phyloP scores from a whole-genome alignment of 768 basidiomycete species.

The Mycena olivaceomarginata region DNA sequence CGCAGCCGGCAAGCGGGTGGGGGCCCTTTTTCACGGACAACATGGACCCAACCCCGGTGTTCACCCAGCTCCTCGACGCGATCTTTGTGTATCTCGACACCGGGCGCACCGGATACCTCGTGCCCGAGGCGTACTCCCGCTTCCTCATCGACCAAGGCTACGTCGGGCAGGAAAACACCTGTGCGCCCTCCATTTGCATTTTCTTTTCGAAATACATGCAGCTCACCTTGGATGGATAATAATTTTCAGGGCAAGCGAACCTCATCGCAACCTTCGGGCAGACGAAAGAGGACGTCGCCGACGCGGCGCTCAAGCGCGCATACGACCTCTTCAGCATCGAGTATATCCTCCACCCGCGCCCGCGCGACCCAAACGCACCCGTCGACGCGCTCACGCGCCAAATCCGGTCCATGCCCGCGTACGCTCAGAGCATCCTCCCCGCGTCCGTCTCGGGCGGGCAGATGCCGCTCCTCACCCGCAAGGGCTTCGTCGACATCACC shows the following conservation, averaged over 20 bases:
- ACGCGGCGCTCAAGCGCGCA: slow-evolving; percentile 33
- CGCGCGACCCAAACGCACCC: background rate
- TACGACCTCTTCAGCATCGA: slow-evolving; percentile 45
- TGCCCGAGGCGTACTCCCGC: slow-evolving; percentile 39
- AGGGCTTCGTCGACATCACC: slow-evolving; percentile 37
- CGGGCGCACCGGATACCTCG: slow-evolving; percentile 31
- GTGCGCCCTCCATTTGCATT: background rate
- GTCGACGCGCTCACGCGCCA: no score
- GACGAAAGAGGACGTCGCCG: slow-evolving; percentile 35
- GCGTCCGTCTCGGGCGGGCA: slow-evolving; percentile 49
- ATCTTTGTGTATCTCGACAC: slow-evolving; percentile 41
- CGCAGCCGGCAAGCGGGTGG: slow-evolving; percentile 13
- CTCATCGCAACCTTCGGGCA: slow-evolving; percentile 11
- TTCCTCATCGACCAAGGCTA: slow-evolving; percentile 43
- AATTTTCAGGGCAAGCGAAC: slow-evolving; percentile 19
- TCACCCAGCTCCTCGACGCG: slow-evolving; percentile 15
- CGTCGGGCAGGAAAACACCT: slow-evolving; percentile 29
- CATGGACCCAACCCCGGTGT: slow-evolving; percentile 24
- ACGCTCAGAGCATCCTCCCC: no score
- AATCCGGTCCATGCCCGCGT: no score
- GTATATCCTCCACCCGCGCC: slow-evolving; percentile 37
- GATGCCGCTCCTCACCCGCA: slow-evolving; percentile 36
- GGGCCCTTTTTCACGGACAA: slow-evolving; percentile 34
- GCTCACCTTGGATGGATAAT: background rate
- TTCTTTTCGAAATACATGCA: no score